Conservation (phyloP, 163 green algal genomes). For the Scenedesmus sp. region DNA sequence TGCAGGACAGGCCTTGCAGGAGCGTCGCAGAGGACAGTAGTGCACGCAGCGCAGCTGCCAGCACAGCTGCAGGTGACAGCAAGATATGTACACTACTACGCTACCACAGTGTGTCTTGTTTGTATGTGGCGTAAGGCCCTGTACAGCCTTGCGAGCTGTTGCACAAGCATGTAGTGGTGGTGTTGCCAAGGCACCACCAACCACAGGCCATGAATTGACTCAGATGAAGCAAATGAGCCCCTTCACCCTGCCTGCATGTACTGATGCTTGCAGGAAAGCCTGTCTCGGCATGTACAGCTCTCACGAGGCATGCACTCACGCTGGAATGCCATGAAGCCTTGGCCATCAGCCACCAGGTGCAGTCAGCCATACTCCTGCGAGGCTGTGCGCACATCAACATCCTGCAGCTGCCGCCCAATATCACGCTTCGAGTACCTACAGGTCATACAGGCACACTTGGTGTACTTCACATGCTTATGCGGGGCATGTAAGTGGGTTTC, state of each 20-base stretch:
- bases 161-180: no score
- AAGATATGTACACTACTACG: no score
- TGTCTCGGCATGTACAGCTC: neutral
- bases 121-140: neutral
- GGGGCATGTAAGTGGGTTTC: neutral
- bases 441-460: neutral
- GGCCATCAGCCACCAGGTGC: neutral
- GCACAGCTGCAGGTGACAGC: neutral
- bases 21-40: no score
- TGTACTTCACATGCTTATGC: neutral
- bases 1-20: no score
- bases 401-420: neutral
- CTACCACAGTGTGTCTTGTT: neutral
- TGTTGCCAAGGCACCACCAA: neutral
- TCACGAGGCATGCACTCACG: neutral
- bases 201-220: neutral
- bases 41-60: neutral
- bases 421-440: neutral
- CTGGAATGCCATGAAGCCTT: neutral
- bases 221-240: no score
- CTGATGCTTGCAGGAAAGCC: neutral
- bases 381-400: neutral
- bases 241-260: neutral
- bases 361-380: neutral
- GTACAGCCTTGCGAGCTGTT: no score